Conservation (phyloP, 2,329 filamentous ascomycete genomes). For the Colletotrichum sidae region DNA sequence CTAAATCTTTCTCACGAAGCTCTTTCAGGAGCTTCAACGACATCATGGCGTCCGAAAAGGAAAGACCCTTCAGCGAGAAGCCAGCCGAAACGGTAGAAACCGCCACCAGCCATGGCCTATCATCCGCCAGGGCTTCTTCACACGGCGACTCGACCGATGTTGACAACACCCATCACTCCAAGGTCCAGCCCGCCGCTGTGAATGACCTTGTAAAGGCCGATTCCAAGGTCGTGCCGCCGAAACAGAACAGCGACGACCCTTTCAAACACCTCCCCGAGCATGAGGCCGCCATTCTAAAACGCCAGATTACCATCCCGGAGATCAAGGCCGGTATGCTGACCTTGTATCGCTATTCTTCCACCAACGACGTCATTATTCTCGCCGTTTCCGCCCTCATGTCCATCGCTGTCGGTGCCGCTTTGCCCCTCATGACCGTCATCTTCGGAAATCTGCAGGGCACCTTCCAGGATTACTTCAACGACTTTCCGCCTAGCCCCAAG, state of each 20-base stretch:
- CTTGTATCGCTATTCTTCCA: constrained; percentile 78
- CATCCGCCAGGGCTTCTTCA: constrained; percentile 48
- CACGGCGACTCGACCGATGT: constrained; percentile 48
- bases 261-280: constrained; percentile 72
- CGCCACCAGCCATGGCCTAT: constrained; percentile 39
- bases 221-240: constrained; percentile 51
- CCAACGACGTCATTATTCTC: constrained; percentile 73
- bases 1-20: constrained; percentile 1
- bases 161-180: constrained; percentile 23
- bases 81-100: constrained; percentile 39
- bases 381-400: constrained; percentile 70
- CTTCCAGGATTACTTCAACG: constrained; percentile 73
- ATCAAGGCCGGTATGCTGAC: constrained; percentile 73
- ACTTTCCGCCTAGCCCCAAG: constrained; percentile 46
- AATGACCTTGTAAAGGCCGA: constrained; percentile 55
- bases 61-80: constrained; percentile 27
- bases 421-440: constrained; percentile 84
- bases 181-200: constrained; percentile 39
- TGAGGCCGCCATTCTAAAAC: constrained; percentile 75
- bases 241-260: constrained; percentile 61
- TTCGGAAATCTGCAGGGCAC: constrained; percentile 81
- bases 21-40: constrained; percentile 11
- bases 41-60: constrained; percentile 28
- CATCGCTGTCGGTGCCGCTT: constrained; percentile 78
- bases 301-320: constrained; percentile 74